phyloP scores from a whole-genome alignment of 129 eudicot species.

The Flaveria brownii region DNA sequence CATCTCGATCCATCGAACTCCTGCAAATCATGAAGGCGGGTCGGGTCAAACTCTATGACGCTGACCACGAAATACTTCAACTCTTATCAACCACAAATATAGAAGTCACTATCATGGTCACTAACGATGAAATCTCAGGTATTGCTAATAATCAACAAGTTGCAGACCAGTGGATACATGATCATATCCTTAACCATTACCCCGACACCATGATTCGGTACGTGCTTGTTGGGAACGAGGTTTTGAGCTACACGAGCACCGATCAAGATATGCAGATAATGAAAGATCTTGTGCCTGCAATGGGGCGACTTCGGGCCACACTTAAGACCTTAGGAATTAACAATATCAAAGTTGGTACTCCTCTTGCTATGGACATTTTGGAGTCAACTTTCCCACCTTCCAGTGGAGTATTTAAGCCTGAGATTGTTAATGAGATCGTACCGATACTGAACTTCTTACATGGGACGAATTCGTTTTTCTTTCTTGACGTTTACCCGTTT shows the following conservation, averaged over 20 bases:
- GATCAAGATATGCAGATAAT: conserved; percentile 34
- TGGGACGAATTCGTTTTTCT: conserved; percentile 46
- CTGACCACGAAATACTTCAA: conserved; percentile 56
- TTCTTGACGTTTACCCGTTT: conserved; percentile 63
- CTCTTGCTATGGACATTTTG: conserved; percentile 71
- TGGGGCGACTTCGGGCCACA: conserved; percentile 47
- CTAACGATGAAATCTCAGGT: conserved; percentile 50
- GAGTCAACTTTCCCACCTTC: conserved; percentile 71
- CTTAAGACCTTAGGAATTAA: conserved; percentile 42
- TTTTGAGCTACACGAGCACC: conserved; percentile 42
- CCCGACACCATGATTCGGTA: conserved; percentile 59
- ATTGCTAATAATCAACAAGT: conserved; percentile 49
- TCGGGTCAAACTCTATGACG: conserved; percentile 59
- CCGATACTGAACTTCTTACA: conserved; percentile 52
- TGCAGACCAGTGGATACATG: conserved; percentile 63
- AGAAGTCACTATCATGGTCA: conserved; percentile 65
- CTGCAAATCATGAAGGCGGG: conserved; percentile 48
- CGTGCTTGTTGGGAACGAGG: conserved; percentile 68
- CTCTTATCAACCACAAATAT: conserved; percentile 51
- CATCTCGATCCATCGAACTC: conserved; percentile 47
- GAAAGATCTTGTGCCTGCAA: conserved; percentile 67
- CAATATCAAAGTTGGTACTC: conserved; percentile 66
- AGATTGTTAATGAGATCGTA: conserved; percentile 30
- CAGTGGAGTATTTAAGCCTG: conserved; percentile 46
- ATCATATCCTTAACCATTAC: conserved; percentile 53